Evolutionary conservation across 768 basidiomycete genomes (phyloP).

Genomic region (Lactarius pseudohatsudake): DNA sequence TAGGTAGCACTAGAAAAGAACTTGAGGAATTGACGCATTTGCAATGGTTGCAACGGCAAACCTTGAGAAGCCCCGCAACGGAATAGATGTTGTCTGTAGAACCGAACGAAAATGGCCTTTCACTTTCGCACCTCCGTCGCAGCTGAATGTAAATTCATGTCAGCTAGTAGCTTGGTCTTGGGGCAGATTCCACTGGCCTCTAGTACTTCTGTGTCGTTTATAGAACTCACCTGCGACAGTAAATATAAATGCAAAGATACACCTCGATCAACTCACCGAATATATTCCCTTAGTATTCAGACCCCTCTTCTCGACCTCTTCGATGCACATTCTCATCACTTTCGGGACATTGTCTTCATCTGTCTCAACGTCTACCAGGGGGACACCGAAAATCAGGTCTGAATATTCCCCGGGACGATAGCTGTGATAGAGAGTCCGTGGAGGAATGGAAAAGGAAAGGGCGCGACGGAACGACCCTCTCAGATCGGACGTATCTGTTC

Average conservation of each 20-base stretch:
- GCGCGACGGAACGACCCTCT: neutral
- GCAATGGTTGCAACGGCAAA: neutral
- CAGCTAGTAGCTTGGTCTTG: neutral
- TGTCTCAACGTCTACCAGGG: neutral
- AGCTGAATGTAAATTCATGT: neutral
- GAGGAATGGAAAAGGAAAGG: conserved; percentile 1
- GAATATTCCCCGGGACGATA: neutral
- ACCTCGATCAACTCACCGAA: neutral
- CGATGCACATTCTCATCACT: neutral
- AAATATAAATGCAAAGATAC: neutral
- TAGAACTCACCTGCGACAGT: neutral
- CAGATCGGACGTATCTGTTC: neutral
- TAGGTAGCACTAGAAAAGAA: neutral
- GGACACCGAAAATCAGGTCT: neutral
- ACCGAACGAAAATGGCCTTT: neutral
- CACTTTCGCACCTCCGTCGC: neutral
- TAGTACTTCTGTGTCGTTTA: neutral
- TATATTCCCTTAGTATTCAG: neutral
- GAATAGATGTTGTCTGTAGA: neutral
- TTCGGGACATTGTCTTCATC: neutral
- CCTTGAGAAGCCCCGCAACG: neutral
- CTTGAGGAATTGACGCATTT: neutral
- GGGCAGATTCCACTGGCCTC: neutral
- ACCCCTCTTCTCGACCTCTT: neutral
- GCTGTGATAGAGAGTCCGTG: neutral